These are phyloP conservation scores for Eucalyptus lansdowneana DNA, from an alignment of 345 rosid genomes.

Conservation along the genomic window DNA sequence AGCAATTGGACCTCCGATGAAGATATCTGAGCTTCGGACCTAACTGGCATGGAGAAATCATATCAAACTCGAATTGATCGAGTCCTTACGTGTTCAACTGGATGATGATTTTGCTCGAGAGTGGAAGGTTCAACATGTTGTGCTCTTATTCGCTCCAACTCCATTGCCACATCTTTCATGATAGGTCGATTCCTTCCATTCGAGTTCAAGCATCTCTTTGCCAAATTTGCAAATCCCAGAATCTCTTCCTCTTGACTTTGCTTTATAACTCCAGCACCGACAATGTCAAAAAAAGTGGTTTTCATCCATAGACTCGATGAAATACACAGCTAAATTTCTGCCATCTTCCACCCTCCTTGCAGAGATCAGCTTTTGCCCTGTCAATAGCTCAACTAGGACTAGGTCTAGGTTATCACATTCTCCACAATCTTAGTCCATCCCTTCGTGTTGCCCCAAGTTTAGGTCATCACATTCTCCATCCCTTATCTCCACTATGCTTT, in stretches of 20 bases:
- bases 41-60: not conserved
- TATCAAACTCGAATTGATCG: not conserved
- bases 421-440: no score
- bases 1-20: no score
- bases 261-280: not conserved
- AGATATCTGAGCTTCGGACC: no score
- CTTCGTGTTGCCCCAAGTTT: no score
- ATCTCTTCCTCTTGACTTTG: not conserved
- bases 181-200: not conserved
- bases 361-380: not conserved
- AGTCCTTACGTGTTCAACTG: not conserved
- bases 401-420: no score
- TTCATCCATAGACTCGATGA: constrained; percentile 1
- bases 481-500: no score
- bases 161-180: not conserved
- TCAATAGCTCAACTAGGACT: constrained; percentile 2
- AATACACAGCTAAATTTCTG: not conserved
- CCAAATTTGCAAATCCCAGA: not conserved
- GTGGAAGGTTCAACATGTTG: not conserved
- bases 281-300: not conserved
- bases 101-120: not conserved
- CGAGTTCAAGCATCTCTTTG: not conserved
- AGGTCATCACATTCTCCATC: no score
- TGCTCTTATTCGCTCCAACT: not conserved
- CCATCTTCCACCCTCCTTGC: not conserved